Evolutionary conservation across 2,329 filamentous ascomycete species (phyloP).

Genomic region (Pseudogymnoascus sp.): DNA sequence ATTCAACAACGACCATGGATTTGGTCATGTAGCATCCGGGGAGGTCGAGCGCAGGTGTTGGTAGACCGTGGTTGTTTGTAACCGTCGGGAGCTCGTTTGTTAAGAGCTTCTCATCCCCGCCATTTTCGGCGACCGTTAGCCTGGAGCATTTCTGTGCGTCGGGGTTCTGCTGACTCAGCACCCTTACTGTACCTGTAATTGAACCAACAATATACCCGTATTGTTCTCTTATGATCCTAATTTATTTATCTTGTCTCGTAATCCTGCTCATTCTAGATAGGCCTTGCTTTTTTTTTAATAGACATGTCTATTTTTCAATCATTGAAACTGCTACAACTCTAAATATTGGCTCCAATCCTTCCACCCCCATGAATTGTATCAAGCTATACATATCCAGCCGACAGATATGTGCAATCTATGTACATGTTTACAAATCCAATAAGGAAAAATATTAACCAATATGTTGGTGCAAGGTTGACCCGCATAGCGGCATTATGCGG

Average conservation of each 20-base stretch:
- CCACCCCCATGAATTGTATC: background rate
- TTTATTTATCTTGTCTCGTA: background rate
- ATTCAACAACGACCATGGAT: constrained; percentile 27
- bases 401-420: constrained; percentile 4
- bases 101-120: constrained; percentile 6
- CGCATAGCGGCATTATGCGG: background rate
- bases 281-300: background rate
- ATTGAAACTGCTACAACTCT: background rate
- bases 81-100: constrained; percentile 7
- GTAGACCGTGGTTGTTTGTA: constrained; percentile 12
- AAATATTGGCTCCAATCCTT: background rate
- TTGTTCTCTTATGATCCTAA: background rate
- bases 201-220: background rate
- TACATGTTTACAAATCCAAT: background rate
- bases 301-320: background rate
- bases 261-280: background rate
- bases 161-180: constrained; percentile 1
- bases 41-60: constrained; percentile 17
- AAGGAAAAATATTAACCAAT: background rate
- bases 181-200: background rate
- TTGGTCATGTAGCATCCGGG: constrained; percentile 28
- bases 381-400: background rate
- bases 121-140: constrained; percentile 7
- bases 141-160: constrained; percentile 3
- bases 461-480: background rate